Base-by-base conservation (phyloP, 202 grass and related monocot species). In the Schoenoplectus tabernaemontani region DNA sequence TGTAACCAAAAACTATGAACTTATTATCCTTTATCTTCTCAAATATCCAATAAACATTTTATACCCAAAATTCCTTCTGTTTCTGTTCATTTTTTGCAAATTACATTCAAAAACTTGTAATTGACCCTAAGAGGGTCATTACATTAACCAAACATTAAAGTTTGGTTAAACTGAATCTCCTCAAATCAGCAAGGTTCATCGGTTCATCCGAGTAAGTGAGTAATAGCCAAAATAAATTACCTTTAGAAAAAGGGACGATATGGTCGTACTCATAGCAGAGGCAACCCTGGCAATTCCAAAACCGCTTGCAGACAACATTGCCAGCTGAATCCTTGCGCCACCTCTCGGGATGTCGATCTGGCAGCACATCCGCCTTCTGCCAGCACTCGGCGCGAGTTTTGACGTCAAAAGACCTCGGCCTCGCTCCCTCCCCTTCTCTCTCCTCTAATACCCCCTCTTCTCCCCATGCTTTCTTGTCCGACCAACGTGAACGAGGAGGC, bases 181-280 rank as follows among this genome's bases (percentile, higher is more conserved):
- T 38, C 38, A 44, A 36, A 22, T 43, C 39, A 23, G 38, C 65
- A 44, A 1, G 13, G 4, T 43, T 19, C 7, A 70, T 41, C 66
- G 24, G n/a, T 19, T 54, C 30, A 32, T 26, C 17, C n/a, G n/a
- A n/a, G n/a, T n/a, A n/a, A n/a, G n/a, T 51, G 48, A 51, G 11
- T n/a, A 5, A n/a, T n/a, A n/a, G n/a, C 10, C 12, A 46, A 47
- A 39, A 2, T 20, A 24, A 32, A 20, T 33, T n/a, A 85, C 91
- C 94, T 93, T 87, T 93, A 13, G 94, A 93, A 72, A 92, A 97
- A 26, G 91, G 91, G 20, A 97, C 17, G 76, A 97, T 90, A 79
- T 97, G 91, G 33, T 93, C 89, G 68, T 92, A 97, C 86, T 97
- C 94, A 62, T 97, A 97, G 77, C 91, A 97, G 82, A 93, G 89